phyloP scores from a whole-genome alignment of 768 basidiomycete species.

The Nidularia pulvinata region DNA sequence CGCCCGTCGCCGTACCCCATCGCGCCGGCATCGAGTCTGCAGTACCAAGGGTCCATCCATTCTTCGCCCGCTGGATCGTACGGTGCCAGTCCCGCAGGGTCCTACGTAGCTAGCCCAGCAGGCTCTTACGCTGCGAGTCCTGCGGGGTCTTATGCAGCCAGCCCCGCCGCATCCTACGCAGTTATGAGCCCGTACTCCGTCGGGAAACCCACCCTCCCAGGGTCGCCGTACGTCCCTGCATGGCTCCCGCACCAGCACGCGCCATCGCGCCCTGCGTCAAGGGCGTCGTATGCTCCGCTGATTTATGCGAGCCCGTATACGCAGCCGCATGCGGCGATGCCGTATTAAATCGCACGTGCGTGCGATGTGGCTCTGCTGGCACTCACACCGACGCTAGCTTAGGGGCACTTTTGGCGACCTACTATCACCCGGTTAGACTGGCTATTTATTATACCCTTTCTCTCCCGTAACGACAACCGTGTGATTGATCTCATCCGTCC shows the following conservation, averaged over 20 bases:
- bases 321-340: not conserved
- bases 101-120: too few species aligned
- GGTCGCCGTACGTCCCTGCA: slow-evolving; percentile 25
- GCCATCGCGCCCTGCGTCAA: slow-evolving; percentile 14
- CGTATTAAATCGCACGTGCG: not conserved
- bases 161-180: slow-evolving; percentile 2
- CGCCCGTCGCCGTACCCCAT: slow-evolving; percentile 13
- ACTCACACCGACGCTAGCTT: too few species aligned
- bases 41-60: slow-evolving; percentile 9
- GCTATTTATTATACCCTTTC: too few species aligned
- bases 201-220: slow-evolving; percentile 5
- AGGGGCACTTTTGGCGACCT: too few species aligned
- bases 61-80: not conserved
- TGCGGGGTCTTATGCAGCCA: not conserved
- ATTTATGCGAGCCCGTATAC: slow-evolving; percentile 2
- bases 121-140: not conserved
- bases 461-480: too few species aligned
- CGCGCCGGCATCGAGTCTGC: slow-evolving; percentile 14
- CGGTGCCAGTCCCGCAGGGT: not conserved
- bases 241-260: slow-evolving; percentile 17
- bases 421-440: too few species aligned
- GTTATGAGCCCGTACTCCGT: slow-evolving; percentile 22
- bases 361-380: too few species aligned
- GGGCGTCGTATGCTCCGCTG: slow-evolving; percentile 5
- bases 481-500: too few species aligned